Conservation (phyloP, 768 basidiomycete genomes). For the Termitomyces sp. region DNA sequence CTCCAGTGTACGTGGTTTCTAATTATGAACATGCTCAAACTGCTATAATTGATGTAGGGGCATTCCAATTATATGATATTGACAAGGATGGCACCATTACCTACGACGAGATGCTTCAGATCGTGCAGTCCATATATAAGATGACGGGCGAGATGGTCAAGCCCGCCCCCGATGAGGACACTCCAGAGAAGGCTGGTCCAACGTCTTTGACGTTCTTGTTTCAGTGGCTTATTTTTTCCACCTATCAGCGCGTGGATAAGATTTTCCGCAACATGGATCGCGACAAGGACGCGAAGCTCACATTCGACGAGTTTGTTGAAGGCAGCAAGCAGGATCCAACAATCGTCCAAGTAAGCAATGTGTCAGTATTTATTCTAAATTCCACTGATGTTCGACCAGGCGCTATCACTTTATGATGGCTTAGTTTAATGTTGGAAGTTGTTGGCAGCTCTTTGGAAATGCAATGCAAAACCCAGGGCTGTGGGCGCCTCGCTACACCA, state of each 20-base stretch:
- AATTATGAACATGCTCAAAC: conserved; percentile 11
- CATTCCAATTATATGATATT: conserved; percentile 98
- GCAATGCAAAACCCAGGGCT: background rate
- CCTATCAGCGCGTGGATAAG: conserved; percentile 87
- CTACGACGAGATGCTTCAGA: conserved; percentile 98
- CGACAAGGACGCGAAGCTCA: conserved; percentile 89
- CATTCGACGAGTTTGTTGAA: conserved; percentile 96
- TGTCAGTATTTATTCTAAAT: background rate
- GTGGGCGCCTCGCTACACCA: background rate
- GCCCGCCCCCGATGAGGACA: conserved; percentile 96
- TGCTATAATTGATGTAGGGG: conserved; percentile 60
- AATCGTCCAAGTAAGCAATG: conserved; percentile 77
- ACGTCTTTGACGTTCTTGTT: conserved; percentile 7
- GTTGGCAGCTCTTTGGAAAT: background rate
- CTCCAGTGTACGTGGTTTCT: conserved; percentile 74
- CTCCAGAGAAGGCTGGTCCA: conserved; percentile 86
- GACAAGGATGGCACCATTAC: conserved; percentile 98
- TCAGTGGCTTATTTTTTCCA: conserved; percentile 6
- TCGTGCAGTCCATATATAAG: conserved; percentile 98
- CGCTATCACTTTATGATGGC: conserved; percentile 92
- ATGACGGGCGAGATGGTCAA: conserved; percentile 99
- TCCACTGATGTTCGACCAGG: conserved; percentile 40
- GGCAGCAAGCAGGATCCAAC: conserved; percentile 99
- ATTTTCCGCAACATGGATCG: conserved; percentile 98
- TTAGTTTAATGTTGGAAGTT: conserved; percentile 25